Evolutionary conservation across 2,329 filamentous ascomycete species (phyloP), one percentile per base, ranked within the genome.

Genomic region (Aspergillus ochraceoroseus): DNA sequence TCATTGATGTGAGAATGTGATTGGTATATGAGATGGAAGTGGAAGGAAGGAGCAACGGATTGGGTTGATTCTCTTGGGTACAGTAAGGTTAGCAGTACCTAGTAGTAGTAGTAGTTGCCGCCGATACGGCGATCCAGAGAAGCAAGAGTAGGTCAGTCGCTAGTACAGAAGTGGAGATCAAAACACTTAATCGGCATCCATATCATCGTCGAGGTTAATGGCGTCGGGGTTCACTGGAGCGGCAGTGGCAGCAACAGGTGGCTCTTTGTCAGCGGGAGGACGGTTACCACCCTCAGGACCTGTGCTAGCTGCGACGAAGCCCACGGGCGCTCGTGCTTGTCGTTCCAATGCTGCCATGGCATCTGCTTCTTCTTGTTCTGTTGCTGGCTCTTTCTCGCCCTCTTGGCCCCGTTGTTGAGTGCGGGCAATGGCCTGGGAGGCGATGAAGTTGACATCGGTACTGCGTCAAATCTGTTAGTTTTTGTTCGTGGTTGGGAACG

Each of bases 381-480:
- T 67, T 28, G 59, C 66, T 30, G 46, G 53, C 32, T 55, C 39
- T 34, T 48, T 33, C 30, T 34, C 56, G 22, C 55, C 58, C 32
- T 61, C 52, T 38, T 69, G 66, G 23, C 66, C 69, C 40, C 68
- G 68, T 52, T 75, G 74, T 62, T 94, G 85, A 48, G 80, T 82
- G 48, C 88, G 80, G 14, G 88, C 88, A 52, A 98, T 74, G 17
- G 92, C 92, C 64, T 98, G 92, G 4, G 87, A 94, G 7, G 92
- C 92, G 65, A 98, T 95, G 60, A 95, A 98, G 63, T 89, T 94
- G 72, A 98, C 90, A 59, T 98, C 92, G 30, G 94, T 98, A 61
- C 76, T 80, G 52, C 38, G 34, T 18, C 19, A 19, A 19, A 7
- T 32, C 30, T 32, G 55, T 73, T 62, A 73, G 68, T 49, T 44